These are phyloP conservation scores for Chamaecrista fasciculata DNA, from an alignment of 306 rosid genomes.

Conservation along the genomic window DNA sequence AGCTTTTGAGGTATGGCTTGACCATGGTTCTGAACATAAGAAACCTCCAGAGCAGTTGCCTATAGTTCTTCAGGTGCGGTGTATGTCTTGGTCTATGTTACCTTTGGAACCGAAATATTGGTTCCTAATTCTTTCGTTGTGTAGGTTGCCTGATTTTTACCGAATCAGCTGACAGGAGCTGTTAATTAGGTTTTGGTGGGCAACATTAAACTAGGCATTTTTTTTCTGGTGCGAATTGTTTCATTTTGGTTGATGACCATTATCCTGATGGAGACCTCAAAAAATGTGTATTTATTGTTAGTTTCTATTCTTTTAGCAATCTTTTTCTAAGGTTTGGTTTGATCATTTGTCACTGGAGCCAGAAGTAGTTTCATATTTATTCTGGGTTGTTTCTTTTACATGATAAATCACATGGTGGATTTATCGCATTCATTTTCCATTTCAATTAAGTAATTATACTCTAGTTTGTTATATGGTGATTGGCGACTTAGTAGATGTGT, in stretches of 20 bases:
- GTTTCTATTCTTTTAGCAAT: conserved; percentile 11
- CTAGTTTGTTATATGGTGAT: no score
- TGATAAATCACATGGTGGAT: neutral
- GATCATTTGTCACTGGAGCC: neutral
- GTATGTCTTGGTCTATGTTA: conserved; percentile 18
- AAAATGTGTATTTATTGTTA: conserved; percentile 9
- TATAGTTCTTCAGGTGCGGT: conserved; percentile 92
- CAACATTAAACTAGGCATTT: neutral
- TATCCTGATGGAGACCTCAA: neutral
- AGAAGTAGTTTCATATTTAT: neutral
- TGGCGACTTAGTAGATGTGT: neutral
- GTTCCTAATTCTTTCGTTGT: conserved; percentile 28
- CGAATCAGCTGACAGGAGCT: neutral
- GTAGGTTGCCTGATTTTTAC: conserved; percentile 21
- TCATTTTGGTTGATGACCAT: neutral
- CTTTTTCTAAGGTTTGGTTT: neutral
- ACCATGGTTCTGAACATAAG: conserved; percentile 96
- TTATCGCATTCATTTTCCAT: conserved; percentile 11
- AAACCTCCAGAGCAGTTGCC: conserved; percentile 99
- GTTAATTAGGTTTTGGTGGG: neutral
- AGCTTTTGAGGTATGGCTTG: conserved; percentile 99
- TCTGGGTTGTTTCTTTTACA: neutral
- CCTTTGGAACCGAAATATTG: conserved; percentile 20
- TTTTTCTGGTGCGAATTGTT: neutral
- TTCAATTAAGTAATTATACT: conserved; percentile 8